Base-by-base conservation (phyloP, 441 rosid species). In the Euphorbia schlechtendalii region DNA sequence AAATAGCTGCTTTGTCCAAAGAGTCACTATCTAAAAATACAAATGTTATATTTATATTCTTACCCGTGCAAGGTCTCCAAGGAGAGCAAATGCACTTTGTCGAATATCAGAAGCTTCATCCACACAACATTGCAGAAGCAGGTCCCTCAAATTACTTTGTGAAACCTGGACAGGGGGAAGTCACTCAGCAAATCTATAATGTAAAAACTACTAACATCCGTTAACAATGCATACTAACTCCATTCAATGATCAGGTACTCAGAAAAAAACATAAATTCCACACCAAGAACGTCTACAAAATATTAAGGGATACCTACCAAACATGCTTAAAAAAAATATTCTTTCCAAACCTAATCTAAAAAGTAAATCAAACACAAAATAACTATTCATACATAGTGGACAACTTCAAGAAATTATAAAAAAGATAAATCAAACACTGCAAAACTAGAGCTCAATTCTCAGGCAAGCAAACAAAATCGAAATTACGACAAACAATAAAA, bases 31-130 rank as follows among this genome's bases (percentile, higher is more conserved):
- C 53, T 6, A 6, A 56, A 65, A 17, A 51, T 51, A 15, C 62
- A 59, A 14, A 13, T n/a, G 46, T 60, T 45, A 41, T 17, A 54
- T 24, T 61, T 70, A 65, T 20, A 58, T n/a, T 72, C 92, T 70
- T 84, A 95, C 99, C 74, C 87, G 88, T 27, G 98, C 95, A 68
- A 95, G 91, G 78, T 95, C 98, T 56, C 99, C 99, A 68, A 95
- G 82, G 56, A 95, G 92, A 21, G 99, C 98, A 86, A 95, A 95
- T 53, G 98, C 94, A 80, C 99, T 95, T 81, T 95, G 99, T 59
- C 97, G 82, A 70, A 95, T 80, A 76, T 95, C 98, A 73, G 78
- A 56, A 70, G 87, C 89, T 74, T 95, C 97, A 81, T 95, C 98
- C 82, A 76, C 78, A 79, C 99, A 95, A 77, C 97, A 89, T 56